These are phyloP conservation scores for Boletus albobrunnescens DNA, from an alignment of 1,284 basidiomycete genomes.

Conservation along the genomic window DNA sequence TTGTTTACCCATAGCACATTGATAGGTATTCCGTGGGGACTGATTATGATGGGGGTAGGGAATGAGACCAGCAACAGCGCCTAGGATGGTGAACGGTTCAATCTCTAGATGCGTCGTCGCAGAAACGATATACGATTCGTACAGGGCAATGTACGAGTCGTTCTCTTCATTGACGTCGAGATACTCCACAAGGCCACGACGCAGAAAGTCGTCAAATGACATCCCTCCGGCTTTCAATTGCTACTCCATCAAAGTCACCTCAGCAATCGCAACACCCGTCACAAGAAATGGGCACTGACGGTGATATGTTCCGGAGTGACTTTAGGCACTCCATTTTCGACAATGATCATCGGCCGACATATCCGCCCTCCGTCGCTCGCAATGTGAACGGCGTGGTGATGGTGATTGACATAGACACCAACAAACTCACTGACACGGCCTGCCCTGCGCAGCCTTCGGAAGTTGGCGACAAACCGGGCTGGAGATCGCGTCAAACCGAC, in stretches of 20 bases:
- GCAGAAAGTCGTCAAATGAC: slow-evolving; percentile 93
- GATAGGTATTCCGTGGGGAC: slow-evolving; percentile 97
- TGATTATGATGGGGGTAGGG: slow-evolving; percentile 99
- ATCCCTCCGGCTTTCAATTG: slow-evolving; percentile 77
- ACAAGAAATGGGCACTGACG: slow-evolving; percentile 39
- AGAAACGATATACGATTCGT: slow-evolving; percentile 83
- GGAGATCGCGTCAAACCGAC: slow-evolving; percentile 91
- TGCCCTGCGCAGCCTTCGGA: slow-evolving; percentile 89
- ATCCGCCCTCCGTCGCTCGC: slow-evolving; percentile 98
- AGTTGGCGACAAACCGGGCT: slow-evolving; percentile 82
- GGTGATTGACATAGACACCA: slow-evolving; percentile 94
- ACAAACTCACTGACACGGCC: slow-evolving; percentile 96
- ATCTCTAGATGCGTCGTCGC: slow-evolving; percentile 96
- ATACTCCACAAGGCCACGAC: slow-evolving; percentile 96
- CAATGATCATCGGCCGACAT: slow-evolving; percentile 97
- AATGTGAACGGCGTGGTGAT: slow-evolving; percentile 94
- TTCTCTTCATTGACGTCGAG: slow-evolving; percentile 99
- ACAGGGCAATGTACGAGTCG: slow-evolving; percentile 94
- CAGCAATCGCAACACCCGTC: slow-evolving; percentile 7
- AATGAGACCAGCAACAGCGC: slow-evolving; percentile 96
- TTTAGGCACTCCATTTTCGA: slow-evolving; percentile 77
- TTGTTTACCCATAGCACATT: slow-evolving; percentile 99
- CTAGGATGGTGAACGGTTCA: slow-evolving; percentile 96
- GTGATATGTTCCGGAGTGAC: slow-evolving; percentile 81
- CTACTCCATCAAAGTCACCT: slow-evolving; percentile 38